phyloP scores from a whole-genome alignment of 2,329 filamentous ascomycete species.

The Alternaria sp. region DNA sequence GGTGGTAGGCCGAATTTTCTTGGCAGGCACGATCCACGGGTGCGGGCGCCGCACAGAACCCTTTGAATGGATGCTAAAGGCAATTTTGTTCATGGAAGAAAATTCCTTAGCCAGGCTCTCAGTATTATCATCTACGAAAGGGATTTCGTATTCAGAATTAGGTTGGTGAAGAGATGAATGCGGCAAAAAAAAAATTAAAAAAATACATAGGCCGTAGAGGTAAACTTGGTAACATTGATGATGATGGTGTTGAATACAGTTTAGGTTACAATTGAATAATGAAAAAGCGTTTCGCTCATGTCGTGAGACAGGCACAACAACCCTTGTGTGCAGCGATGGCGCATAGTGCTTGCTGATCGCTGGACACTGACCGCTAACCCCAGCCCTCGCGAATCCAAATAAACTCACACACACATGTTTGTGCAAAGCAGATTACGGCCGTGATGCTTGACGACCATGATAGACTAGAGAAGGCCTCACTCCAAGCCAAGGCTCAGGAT shows the following conservation, averaged over 20 bases:
- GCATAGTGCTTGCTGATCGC: constrained; percentile 18
- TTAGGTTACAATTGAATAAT: constrained; percentile 3
- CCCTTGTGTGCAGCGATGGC: constrained; percentile 16
- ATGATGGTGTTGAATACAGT: not conserved
- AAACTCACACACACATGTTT: constrained; percentile 16
- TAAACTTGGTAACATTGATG: not conserved
- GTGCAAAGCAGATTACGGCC: constrained; percentile 14
- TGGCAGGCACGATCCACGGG: constrained; percentile 15
- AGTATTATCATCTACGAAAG: not conserved
- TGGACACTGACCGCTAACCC: constrained; percentile 24
- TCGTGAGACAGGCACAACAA: constrained; percentile 8
- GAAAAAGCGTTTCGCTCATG: constrained; percentile 2
- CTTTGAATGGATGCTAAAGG: no score
- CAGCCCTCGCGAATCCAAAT: constrained; percentile 23
- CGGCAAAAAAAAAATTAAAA: not conserved
- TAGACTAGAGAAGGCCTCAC: constrained; percentile 35
- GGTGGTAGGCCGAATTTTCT: constrained; percentile 16
- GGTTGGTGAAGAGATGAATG: not conserved
- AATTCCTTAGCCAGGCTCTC: not conserved
- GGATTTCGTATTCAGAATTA: not conserved
- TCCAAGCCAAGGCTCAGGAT: constrained; percentile 31
- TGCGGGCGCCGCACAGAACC: constrained; percentile 1
- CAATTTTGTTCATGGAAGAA: not conserved
- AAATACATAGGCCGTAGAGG: not conserved
- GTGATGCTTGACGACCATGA: constrained; percentile 21